A percentile compares a stretch with the other conserved stretches of the same genome.
phyloP scores from a whole-genome alignment of 208 protist species.

The Balamuthia mandrillaris region DNA sequence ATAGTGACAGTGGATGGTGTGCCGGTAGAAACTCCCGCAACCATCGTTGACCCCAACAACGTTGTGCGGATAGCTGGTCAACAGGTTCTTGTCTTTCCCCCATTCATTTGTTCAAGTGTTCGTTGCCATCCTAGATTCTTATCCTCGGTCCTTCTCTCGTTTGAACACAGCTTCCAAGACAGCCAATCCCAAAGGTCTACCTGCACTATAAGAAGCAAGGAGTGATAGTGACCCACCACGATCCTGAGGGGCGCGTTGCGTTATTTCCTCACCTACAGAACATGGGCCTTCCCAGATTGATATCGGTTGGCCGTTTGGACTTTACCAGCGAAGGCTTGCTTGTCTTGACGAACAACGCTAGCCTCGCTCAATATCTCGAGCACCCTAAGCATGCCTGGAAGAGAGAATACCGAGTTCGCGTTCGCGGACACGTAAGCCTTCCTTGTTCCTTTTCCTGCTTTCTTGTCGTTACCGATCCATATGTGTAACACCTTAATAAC shows the following conservation, averaged over 20 bases:
- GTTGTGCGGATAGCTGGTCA: not conserved
- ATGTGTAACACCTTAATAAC: too few relatives aligned
- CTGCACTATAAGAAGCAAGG: conserved; percentile 15
- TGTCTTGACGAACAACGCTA: conserved; percentile 4
- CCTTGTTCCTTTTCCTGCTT: too few relatives aligned
- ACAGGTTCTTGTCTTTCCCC: not conserved
- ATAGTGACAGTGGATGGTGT: not conserved
- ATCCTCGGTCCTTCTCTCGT: not conserved
- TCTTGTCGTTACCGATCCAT: too few relatives aligned
- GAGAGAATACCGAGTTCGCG: not conserved
- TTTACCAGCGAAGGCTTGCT: conserved; percentile 15
- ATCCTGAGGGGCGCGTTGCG: not conserved
- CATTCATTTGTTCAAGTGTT: not conserved
- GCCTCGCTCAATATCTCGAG: not conserved
- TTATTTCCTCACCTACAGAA: conserved; percentile 8
- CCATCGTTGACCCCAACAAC: not conserved
- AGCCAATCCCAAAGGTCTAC: not conserved
- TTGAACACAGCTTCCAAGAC: not conserved
- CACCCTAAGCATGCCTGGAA: not conserved
- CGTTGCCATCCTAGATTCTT: too few relatives aligned
- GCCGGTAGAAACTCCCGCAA: not conserved
- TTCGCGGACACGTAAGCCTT: not conserved
- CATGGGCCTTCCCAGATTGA: not conserved
- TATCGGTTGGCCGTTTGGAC: not conserved
- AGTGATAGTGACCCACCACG: conserved; percentile 11